Base-by-base conservation (phyloP, 306 rosid genomes). In the Abrus precatorius region DNA sequence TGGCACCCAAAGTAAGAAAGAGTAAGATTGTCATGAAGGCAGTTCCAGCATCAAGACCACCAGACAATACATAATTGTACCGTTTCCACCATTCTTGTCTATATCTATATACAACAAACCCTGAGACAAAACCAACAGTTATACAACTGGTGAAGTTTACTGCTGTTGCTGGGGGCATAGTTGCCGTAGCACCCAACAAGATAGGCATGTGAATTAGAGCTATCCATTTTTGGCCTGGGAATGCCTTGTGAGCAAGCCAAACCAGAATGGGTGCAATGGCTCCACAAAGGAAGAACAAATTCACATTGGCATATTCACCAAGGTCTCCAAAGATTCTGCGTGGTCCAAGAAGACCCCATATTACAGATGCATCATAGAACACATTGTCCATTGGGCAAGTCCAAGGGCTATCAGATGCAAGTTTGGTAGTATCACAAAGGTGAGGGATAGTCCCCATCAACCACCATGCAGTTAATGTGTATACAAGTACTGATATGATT, bases 311-410 rank as follows among this genome's bases (percentile, higher is more conserved):
- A 34, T 91, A 94, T 81, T 90, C 92, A 6, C 98, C 98, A 0
- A 88, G 93, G 85, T 93, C 65, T 34, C 98, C 95, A 9, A 93
- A 93, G 82, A 93, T 90, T 80, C 95, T 87, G 34, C 97, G 93
- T 0, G 97, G 98, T 9, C 98, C 97, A 9, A 93, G 90, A 8
- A 91, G 93, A 30, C 98, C 98, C 97, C 97, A 94, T 33, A 94
- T 91, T 45, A 94, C 95, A 5, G 97, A 90, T 12, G 98, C 97
- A 32, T 90, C 93, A 10, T 67, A 94, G 88, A 94, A 91, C 41
- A 91, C 93, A 0, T 82, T 88, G 69, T 93, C 98, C 90, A 86
- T 86, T 4, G 97, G 97, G 60, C 97, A 93, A 4, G 80, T 85
- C 97, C 98, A 93, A 10, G 93, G 97, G 88, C 95, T 91, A 74